phyloP scores from a whole-genome alignment of 306 rosid species.

The Cicer bijugum region DNA sequence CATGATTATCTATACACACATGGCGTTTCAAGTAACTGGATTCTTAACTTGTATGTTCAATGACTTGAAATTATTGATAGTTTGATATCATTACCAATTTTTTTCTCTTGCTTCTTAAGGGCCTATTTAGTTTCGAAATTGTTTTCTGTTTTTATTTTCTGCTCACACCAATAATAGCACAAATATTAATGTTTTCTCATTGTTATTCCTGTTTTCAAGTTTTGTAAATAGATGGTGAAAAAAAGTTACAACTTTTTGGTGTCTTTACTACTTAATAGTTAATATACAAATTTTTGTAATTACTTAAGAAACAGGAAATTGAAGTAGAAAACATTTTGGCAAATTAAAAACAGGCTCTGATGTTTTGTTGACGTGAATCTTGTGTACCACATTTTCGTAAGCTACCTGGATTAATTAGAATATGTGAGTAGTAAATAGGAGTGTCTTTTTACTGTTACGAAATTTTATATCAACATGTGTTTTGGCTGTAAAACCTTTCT shows the following conservation, averaged over 20 bases:
- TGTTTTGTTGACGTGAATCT: constrained; percentile 10
- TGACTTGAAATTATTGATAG: constrained; percentile 24
- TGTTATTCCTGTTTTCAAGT: background rate
- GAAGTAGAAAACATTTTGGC: background rate
- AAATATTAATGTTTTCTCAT: background rate
- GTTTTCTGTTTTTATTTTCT: constrained; percentile 11
- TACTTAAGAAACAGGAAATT: background rate
- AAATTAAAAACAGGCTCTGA: background rate
- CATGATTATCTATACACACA: constrained; percentile 9
- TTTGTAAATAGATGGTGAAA: background rate
- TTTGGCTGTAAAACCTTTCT: background rate
- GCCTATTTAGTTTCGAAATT: background rate
- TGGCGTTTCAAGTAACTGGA: background rate
- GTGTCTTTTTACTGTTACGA: too few species aligned
- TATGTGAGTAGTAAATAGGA: constrained; percentile 2
- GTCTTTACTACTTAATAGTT: too few species aligned
- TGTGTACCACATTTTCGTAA: constrained; percentile 3
- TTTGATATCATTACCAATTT: background rate
- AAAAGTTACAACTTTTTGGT: too few species aligned
- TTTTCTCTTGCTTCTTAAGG: constrained; percentile 1
- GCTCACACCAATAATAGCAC: background rate
- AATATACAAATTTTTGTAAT: background rate
- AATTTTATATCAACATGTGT: too few species aligned
- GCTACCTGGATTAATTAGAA: constrained; percentile 35
- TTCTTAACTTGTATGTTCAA: background rate